Base-by-base conservation (phyloP, 192 early-diverging fungal species). In the Coemansia brasiliensis region DNA sequence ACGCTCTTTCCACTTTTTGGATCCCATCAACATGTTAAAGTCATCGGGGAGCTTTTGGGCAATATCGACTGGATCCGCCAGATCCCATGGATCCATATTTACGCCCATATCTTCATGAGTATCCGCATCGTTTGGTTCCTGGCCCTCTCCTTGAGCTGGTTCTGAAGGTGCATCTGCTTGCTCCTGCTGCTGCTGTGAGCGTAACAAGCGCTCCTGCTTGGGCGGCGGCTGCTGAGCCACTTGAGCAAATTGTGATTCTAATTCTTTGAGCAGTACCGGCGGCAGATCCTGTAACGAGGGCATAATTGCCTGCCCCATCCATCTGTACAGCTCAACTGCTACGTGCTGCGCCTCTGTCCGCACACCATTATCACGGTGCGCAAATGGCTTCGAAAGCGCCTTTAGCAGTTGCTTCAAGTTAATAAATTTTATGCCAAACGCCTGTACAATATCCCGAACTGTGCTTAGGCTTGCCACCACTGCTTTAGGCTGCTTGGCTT, bases 1-100 rank as follows among this genome's bases (percentile, higher is more conserved):
- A 65, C 98, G 83, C 65, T 98, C 96, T 72, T 96, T 87, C 98
- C 98, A 99, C 62, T 98, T 98, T 39, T 87, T 80, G 5, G 94
- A 92, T 2, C 62, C 50, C 2, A 76, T 26, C 16, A 61, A n/a
- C 40, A 44, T 82, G 66, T 92, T 86, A 65, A 94, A 98, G 48
- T 89, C 86, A 38, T 80, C 82, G 1, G 91, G 84, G 35, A 99
- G 79, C 79, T 95, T 95, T 38, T 85, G 83, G 22, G 89, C 82
- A n/a, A 99, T 86, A 53, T 94, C 90, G 8, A 98, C 88, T 3
- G 96, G 88, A 50, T 98, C 97, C 0, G 85, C 82, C 13, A 98
- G 70, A 50, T 94, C 92, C 61, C 86, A 90, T 4, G 85, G 80
- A 69, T 93, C 92, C 21, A 92, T 79, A 1, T 77, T 81, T 1